Evolutionary conservation across 108 stramenopile genomes (phyloP).

Genomic region (Stephanodiscus triporus): DNA sequence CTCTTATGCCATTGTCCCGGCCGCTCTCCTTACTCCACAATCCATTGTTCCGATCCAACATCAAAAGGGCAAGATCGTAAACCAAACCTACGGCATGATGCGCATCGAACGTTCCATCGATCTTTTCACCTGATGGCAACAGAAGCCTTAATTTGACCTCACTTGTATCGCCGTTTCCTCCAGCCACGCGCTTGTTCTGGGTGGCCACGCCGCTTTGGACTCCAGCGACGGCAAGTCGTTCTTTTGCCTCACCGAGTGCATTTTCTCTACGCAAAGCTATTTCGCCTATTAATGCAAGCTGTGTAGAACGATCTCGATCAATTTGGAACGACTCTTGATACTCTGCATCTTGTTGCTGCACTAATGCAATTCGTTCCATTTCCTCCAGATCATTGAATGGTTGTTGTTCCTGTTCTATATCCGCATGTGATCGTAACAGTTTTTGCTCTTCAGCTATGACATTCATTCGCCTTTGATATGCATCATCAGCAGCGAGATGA

Average conservation of each 20-base stretch:
- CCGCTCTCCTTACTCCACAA: slow-evolving; percentile 9
- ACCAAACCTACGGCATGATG: slow-evolving; percentile 32
- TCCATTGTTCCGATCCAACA: slow-evolving; percentile 18
- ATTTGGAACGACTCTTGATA: slow-evolving; percentile 32
- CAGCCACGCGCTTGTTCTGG: background rate
- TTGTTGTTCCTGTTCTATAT: background rate
- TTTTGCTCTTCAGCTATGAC: slow-evolving; percentile 17
- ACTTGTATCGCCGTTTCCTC: background rate
- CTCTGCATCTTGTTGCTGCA: slow-evolving; percentile 38
- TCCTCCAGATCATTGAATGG: slow-evolving; percentile 28
- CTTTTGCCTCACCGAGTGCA: slow-evolving; percentile 9
- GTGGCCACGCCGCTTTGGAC: background rate
- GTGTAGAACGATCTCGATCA: slow-evolving; percentile 28
- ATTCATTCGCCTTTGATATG: slow-evolving; percentile 18
- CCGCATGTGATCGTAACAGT: slow-evolving; percentile 1
- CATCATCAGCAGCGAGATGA: slow-evolving; percentile 31
- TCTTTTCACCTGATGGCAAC: slow-evolving; percentile 34
- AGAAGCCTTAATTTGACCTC: slow-evolving; percentile 26
- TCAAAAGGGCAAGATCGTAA: slow-evolving; percentile 38
- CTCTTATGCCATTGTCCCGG: background rate
- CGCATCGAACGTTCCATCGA: slow-evolving; percentile 17
- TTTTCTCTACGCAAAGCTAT: slow-evolving; percentile 7
- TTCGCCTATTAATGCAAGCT: slow-evolving; percentile 9
- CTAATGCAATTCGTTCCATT: slow-evolving; percentile 33
- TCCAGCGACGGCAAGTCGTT: slow-evolving; percentile 19